These are phyloP conservation scores for Candida stauntonica DNA, from an alignment of 805 yeast genomes.

Conservation along the genomic window DNA sequence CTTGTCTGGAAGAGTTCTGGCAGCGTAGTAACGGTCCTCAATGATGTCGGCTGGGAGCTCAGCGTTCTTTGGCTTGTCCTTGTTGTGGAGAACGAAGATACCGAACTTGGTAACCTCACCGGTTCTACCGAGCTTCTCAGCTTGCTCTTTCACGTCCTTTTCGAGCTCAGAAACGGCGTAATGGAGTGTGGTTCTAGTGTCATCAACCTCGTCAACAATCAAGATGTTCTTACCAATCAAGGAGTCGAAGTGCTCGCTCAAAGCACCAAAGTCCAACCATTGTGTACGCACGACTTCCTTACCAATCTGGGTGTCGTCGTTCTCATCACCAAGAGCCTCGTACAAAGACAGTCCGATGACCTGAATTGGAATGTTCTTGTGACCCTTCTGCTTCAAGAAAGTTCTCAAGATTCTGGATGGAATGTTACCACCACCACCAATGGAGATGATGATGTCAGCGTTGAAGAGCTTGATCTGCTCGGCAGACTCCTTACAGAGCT, in stretches of 20 bases:
- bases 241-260: constrained; percentile 64
- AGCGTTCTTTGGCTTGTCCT: constrained; percentile 76
- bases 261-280: constrained; percentile 81
- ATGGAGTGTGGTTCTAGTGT: constrained; percentile 84
- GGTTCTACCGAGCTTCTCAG: constrained; percentile 52
- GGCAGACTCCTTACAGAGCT: constrained; percentile 71
- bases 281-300: constrained; percentile 83
- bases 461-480: constrained; percentile 38
- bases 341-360: constrained; percentile 65
- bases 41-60: constrained; percentile 60
- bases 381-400: constrained; percentile 52
- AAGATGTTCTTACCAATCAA: constrained; percentile 76
- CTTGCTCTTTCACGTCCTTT: constrained; percentile 52
- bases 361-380: constrained; percentile 65
- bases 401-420: constrained; percentile 61
- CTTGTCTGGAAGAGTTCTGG: constrained; percentile 66
- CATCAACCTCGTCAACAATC: constrained; percentile 89
- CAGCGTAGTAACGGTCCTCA: constrained; percentile 63
- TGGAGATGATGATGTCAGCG: constrained; percentile 59
- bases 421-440: constrained; percentile 72
- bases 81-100: constrained; percentile 80
- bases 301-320: constrained; percentile 50
- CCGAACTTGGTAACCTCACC: constrained; percentile 63
- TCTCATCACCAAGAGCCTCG: constrained; percentile 48
- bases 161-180: constrained; percentile 76